Percentiles rank a stretch among this genome's conserved stretches.
Evolutionary conservation across 805 yeast genomes (phyloP).

Genomic region (Lipomyces starkeyi): DNA sequence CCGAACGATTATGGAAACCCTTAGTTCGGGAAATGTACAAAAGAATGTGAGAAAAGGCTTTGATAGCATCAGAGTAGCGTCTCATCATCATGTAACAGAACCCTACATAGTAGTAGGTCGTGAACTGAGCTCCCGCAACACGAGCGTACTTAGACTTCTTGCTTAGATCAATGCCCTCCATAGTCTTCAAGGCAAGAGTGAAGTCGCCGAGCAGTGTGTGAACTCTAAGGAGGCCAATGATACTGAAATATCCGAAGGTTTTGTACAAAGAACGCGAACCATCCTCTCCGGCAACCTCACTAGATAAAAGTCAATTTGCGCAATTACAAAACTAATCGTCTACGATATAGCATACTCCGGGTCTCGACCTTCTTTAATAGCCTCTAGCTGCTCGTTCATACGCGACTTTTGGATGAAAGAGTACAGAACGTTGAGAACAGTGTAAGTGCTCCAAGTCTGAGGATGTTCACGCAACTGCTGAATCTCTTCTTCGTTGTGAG

Average conservation of each 20-base stretch:
- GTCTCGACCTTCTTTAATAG: constrained; percentile 44
- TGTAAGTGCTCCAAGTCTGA: constrained; percentile 55
- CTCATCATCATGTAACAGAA: constrained; percentile 58
- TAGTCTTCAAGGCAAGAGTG: constrained; percentile 55
- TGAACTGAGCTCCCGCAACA: constrained; percentile 57
- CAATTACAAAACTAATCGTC: not conserved
- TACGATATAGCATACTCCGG: constrained; percentile 26
- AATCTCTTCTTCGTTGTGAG: constrained; percentile 50
- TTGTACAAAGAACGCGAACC: constrained; percentile 53
- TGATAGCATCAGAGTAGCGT: constrained; percentile 58
- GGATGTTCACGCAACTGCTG: constrained; percentile 48
- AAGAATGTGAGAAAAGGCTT: constrained; percentile 55
- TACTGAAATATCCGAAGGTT: constrained; percentile 55
- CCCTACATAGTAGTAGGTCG: constrained; percentile 59
- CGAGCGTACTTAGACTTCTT: constrained; percentile 56
- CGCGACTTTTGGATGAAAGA: constrained; percentile 53
- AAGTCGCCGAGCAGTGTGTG: constrained; percentile 59
- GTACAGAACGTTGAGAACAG: constrained; percentile 57
- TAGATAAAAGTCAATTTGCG: not conserved
- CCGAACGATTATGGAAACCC: constrained; percentile 50
- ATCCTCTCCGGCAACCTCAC: constrained; percentile 52
- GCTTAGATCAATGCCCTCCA: constrained; percentile 55
- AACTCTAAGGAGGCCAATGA: constrained; percentile 57
- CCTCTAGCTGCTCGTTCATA: constrained; percentile 51
- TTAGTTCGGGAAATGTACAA: constrained; percentile 55